These are phyloP conservation scores for Polygonum aviculare DNA, from an alignment of 148 eudicot species.

Conservation along the genomic window DNA sequence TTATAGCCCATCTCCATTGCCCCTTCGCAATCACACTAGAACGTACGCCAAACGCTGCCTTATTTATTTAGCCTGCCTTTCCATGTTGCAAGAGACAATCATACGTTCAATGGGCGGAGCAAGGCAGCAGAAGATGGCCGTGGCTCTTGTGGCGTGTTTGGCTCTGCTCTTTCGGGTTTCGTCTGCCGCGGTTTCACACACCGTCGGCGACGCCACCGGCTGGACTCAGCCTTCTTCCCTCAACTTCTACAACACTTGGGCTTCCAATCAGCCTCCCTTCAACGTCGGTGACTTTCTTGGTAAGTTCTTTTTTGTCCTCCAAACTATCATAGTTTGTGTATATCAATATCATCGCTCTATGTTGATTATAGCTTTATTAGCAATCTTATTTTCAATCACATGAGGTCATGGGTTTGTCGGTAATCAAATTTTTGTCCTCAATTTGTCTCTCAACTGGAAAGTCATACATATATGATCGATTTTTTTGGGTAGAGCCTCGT, in stretches of 20 bases:
- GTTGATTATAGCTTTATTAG: background rate
- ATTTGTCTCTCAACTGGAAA: no score
- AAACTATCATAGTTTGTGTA: no score
- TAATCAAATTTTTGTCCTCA: background rate
- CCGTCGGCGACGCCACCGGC: slow-evolving; percentile 26
- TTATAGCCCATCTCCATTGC: background rate
- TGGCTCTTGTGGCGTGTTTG: slow-evolving; percentile 11
- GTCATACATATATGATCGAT: no score
- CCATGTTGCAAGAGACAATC: background rate
- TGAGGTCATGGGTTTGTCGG: no score
- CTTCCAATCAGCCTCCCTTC: slow-evolving; percentile 21
- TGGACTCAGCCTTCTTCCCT: slow-evolving; percentile 22
- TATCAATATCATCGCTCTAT: background rate
- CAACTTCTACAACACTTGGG: slow-evolving; percentile 42
- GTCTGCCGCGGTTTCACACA: slow-evolving; percentile 14
- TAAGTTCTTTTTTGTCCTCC: slow-evolving; percentile 9
- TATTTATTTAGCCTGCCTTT: background rate
- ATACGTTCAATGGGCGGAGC: background rate
- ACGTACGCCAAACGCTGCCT: background rate
- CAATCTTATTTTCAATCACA: background rate
- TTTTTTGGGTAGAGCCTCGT: no score
- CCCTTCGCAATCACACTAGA: background rate
- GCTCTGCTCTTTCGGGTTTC: slow-evolving; percentile 8
- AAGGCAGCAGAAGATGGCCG: background rate
- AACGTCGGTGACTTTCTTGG: slow-evolving; percentile 54